These are phyloP conservation scores for Erigeron philadelphicus DNA, from an alignment of 140 eudicot genomes.

Conservation along the genomic window DNA sequence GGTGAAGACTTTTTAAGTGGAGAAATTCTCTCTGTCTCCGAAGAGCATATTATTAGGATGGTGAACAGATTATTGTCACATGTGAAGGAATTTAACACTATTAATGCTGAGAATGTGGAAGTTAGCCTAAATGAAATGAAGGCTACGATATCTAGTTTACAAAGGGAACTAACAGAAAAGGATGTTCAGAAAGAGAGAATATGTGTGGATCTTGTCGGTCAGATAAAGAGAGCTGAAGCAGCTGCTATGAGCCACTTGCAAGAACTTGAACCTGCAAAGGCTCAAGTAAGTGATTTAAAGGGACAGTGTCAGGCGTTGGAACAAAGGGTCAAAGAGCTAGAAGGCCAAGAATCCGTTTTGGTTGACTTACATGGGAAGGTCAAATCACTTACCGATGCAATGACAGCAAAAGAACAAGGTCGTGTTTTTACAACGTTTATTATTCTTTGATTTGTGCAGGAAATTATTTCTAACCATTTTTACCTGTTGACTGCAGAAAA, in stretches of 20 bases:
- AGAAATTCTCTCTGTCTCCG: constrained; percentile 35
- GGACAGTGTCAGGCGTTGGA: constrained; percentile 40
- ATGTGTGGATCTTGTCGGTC: constrained; percentile 68
- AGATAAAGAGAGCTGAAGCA: constrained; percentile 80
- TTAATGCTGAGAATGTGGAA: constrained; percentile 42
- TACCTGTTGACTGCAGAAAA: constrained; percentile 45
- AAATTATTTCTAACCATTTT: constrained; percentile 10
- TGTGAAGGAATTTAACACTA: constrained; percentile 41
- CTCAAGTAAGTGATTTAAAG: constrained; percentile 44
- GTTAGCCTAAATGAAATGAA: constrained; percentile 56
- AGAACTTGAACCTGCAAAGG: constrained; percentile 56
- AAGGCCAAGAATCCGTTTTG: constrained; percentile 39
- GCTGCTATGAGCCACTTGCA: constrained; percentile 53
- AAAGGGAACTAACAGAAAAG: constrained; percentile 82
- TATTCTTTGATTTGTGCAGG: neutral
- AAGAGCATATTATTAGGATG: constrained; percentile 39
- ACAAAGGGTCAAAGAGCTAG: constrained; percentile 51
- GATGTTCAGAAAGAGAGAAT: constrained; percentile 74
- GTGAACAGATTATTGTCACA: constrained; percentile 41
- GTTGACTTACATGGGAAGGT: constrained; percentile 45
- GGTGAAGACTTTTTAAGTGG: constrained; percentile 27
- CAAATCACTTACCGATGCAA: constrained; percentile 46
- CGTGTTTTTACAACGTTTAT: neutral
- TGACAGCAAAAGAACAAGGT: constrained; percentile 90
- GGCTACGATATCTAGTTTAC: constrained; percentile 49